These are phyloP conservation scores for Juglanconis oblonga DNA, from an alignment of 2,329 filamentous ascomycete genomes.

Conservation along the genomic window DNA sequence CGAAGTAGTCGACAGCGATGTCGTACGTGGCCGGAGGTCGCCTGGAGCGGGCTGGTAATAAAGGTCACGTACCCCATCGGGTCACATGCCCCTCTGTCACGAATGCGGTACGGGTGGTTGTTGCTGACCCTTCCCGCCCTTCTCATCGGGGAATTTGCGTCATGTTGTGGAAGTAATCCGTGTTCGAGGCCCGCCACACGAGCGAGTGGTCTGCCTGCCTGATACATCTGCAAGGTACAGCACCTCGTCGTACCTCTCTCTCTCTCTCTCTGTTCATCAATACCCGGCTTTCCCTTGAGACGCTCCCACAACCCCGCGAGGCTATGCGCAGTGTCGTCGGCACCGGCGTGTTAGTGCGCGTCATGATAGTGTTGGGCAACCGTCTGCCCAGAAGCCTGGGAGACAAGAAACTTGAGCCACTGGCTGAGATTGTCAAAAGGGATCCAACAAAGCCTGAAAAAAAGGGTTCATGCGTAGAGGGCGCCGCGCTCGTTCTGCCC, in stretches of 20 bases:
- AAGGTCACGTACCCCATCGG: slow-evolving; percentile 55
- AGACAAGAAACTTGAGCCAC: too few species aligned
- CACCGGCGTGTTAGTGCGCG: slow-evolving; percentile 47
- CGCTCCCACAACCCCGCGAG: slow-evolving; percentile 55
- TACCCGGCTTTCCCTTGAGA: slow-evolving; percentile 42
- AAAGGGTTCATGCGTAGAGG: slow-evolving; percentile 43
- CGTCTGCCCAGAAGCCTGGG: slow-evolving; percentile 43
- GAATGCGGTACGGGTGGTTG: slow-evolving; percentile 60
- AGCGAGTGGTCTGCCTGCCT: slow-evolving; percentile 69
- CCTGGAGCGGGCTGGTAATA: slow-evolving; percentile 55
- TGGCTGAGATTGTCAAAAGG: too few species aligned
- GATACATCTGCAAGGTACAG: slow-evolving; percentile 58
- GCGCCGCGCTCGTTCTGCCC: slow-evolving; percentile 65
- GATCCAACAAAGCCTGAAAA: too few species aligned
- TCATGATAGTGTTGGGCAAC: slow-evolving; percentile 59
- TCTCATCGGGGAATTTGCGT: slow-evolving; percentile 57
- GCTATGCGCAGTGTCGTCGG: slow-evolving; percentile 55
- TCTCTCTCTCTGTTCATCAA: slow-evolving; percentile 52
- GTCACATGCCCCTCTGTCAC: slow-evolving; percentile 64
- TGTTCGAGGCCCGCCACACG: slow-evolving; percentile 68
- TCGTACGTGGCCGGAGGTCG: slow-evolving; percentile 60
- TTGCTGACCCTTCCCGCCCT: slow-evolving; percentile 49
- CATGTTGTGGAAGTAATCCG: slow-evolving; percentile 59
- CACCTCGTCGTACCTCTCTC: slow-evolving; percentile 51
- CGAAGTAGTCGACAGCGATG: slow-evolving; percentile 65